Evolutionary conservation across 305 asterid species (phyloP).

Genomic region (Rubia tinctorum): DNA sequence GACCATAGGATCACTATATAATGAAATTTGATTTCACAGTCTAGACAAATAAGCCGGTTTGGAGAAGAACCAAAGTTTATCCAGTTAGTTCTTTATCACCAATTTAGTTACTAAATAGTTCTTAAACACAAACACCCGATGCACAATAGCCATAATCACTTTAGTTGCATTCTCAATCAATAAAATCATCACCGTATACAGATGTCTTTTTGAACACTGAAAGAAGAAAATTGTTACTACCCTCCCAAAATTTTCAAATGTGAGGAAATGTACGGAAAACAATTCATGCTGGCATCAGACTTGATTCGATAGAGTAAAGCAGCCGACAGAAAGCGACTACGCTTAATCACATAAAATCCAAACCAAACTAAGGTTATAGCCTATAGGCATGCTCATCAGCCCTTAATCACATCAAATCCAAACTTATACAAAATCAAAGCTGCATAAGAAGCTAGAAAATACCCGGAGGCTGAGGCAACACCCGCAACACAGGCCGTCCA

Average conservation of each 20-base stretch:
- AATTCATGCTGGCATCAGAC: too few species aligned
- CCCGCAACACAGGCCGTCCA: conserved; percentile 25
- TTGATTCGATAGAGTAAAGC: too few species aligned
- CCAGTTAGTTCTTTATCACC: background rate
- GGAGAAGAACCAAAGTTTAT: background rate
- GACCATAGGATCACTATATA: background rate
- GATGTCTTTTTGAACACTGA: background rate
- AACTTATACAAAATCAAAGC: background rate
- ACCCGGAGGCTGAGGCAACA: conserved; percentile 35
- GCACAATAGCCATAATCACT: background rate
- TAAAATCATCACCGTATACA: background rate
- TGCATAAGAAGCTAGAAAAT: background rate
- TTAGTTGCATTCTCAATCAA: background rate
- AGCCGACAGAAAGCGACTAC: background rate
- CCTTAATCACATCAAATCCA: background rate
- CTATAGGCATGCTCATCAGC: too few species aligned
- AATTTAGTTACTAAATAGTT: background rate
- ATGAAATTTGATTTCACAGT: background rate
- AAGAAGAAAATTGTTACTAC: too few species aligned
- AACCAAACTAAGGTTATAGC: background rate
- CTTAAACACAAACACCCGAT: background rate
- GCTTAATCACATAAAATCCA: background rate
- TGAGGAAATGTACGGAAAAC: background rate
- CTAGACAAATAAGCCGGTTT: background rate
- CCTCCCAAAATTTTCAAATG: background rate